phyloP scores from a whole-genome alignment of 2,329 filamentous ascomycete genomes.

The Aspergillus sp. region DNA sequence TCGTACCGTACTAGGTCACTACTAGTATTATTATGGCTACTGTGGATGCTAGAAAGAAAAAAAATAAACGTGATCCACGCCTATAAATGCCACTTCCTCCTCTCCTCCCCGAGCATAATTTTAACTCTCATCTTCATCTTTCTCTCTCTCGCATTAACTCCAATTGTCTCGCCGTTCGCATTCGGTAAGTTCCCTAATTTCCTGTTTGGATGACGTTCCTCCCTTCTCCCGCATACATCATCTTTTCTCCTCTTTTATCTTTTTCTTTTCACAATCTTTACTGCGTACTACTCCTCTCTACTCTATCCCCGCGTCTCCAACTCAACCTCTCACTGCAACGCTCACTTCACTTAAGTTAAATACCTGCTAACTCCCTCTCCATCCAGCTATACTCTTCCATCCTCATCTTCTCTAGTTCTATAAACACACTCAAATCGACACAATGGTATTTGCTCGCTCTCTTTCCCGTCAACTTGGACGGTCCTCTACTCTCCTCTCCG shows the following conservation, averaged over 20 bases:
- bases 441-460: slow-evolving; percentile 59
- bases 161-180: no score
- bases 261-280: slow-evolving; percentile 4
- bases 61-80: no score
- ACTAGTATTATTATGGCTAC: no score
- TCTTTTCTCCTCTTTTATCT: slow-evolving; percentile 10
- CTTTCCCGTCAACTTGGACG: slow-evolving; percentile 50
- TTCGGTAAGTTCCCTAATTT: no score
- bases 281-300: background rate
- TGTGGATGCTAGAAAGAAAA: no score
- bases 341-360: slow-evolving; percentile 1
- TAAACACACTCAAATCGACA: slow-evolving; percentile 25
- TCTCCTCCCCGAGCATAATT: no score
- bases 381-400: background rate
- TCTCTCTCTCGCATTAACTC: no score
- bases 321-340: slow-evolving; percentile 1
- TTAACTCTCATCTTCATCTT: no score
- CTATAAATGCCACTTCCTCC: no score
- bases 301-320: background rate
- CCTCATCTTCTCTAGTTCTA: background rate
- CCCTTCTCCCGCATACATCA: background rate
- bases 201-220: background rate
- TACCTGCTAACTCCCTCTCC: background rate
- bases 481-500: slow-evolving; percentile 47
- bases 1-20: no score